Conservation (phyloP, 2,329 filamentous ascomycete species). For the Tolypocladium ophioglossoides region DNA sequence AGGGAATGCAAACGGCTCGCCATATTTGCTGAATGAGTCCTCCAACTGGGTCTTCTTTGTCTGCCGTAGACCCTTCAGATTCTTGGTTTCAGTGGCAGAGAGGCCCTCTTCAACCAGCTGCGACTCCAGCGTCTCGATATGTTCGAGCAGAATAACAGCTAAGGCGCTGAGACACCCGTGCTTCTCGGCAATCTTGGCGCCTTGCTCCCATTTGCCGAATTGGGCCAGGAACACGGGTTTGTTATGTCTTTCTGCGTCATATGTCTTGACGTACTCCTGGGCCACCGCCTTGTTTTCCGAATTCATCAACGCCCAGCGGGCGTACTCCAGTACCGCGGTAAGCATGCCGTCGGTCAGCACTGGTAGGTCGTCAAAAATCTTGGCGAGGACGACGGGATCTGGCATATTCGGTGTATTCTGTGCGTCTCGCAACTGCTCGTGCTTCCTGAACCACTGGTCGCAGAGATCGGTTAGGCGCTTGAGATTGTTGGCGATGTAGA, state of each 20-base stretch:
- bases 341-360: conserved; percentile 44
- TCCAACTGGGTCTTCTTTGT: conserved; percentile 34
- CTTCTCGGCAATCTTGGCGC: conserved; percentile 46
- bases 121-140: conserved; percentile 31
- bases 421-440: conserved; percentile 23
- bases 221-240: conserved; percentile 44
- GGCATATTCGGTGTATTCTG: conserved; percentile 21
- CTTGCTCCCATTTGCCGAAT: conserved; percentile 46
- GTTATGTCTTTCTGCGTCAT: conserved; percentile 38
- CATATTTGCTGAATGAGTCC: conserved; percentile 51
- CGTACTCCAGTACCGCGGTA: conserved; percentile 40
- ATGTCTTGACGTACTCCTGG: conserved; percentile 36
- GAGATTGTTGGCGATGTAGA: conserved; percentile 49
- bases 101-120: conserved; percentile 16
- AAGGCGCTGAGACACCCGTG: conserved; percentile 44
- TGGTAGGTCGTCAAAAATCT: conserved; percentile 37
- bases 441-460: conserved; percentile 42
- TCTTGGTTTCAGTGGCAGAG: conserved; percentile 16
- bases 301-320: conserved; percentile 36
- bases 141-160: conserved; percentile 44
- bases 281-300: conserved; percentile 30
- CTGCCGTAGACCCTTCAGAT: conserved; percentile 23
- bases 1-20: conserved; percentile 58
- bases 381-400: conserved; percentile 29
- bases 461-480: conserved; percentile 50